Base-by-base conservation (phyloP, 768 basidiomycete genomes). In the Russula dissimulans region DNA sequence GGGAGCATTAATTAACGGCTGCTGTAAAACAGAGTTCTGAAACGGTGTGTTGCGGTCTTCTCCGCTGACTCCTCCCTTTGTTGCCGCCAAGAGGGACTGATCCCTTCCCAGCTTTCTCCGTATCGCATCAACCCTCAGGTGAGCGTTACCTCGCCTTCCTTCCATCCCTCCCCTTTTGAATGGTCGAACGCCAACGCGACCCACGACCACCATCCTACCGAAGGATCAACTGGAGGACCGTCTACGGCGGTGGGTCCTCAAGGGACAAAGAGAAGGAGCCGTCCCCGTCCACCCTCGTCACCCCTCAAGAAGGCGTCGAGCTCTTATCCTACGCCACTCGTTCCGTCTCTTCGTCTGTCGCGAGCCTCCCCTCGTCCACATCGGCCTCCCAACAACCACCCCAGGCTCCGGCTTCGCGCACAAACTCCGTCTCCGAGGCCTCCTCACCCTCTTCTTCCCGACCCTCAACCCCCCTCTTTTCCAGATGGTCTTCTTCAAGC, bases 231-330 rank as follows among this genome's bases (percentile, higher is more conserved):
- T 70, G 71, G 71, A 71, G 63, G 46, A 62, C 64, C 47, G 65
- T 67, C 57, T 68, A 68, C 57, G 61, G 64, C 45, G 67, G 63
- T 44, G 65, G 60, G 55, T 47, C 31, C 26, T 56, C 66, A 50
- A 68, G 68, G 57, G 70, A 71, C 48, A 69, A 60, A 48, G 67
- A 70, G 29, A 50, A 49, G 31, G 58, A 47, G 22, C 62, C 48
- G 36, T 14, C 51, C 11, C 7, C 48, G 4, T 53, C 56, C 10
- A 22, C 53, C 34, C 67, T 73, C 3, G 67, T 65, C 46, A 58
- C 70, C 14, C 70, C 72, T 10, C 66, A 67, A 59, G 72, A 73
- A 61, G 72, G 72, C 54, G 68, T 69, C 32, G 68, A 69, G 60
- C 68, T 70, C 29, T 12, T 44, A 46, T 67, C 69, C 15, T 71